Evolutionary conservation across 345 rosid genomes (phyloP).

Genomic region (Salix caprea): DNA sequence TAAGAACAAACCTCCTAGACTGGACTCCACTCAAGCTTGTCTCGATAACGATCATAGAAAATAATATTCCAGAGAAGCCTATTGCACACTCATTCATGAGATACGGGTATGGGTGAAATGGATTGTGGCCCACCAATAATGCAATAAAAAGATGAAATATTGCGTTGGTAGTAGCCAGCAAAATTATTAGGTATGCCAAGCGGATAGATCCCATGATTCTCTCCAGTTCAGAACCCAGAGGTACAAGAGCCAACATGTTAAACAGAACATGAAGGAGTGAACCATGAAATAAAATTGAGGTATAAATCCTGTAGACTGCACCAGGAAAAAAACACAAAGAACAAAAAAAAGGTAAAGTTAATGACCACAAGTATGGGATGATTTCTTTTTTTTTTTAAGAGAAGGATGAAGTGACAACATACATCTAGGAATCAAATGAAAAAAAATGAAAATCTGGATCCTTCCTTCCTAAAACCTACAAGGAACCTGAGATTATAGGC

Average conservation of each 20-base stretch:
- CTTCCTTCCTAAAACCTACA: background rate
- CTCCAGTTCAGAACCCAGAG: conserved; percentile 94
- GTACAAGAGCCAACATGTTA: conserved; percentile 97
- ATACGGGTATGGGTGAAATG: conserved; percentile 35
- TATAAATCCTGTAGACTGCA: conserved; percentile 87
- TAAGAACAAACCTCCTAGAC: conserved; percentile 65
- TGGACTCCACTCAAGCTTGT: conserved; percentile 89
- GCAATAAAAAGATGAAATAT: conserved; percentile 72
- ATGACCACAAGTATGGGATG: background rate
- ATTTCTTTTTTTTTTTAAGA: background rate
- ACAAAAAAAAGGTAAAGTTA: conserved; percentile 4
- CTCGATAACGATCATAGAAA: conserved; percentile 92
- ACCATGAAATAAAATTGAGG: conserved; percentile 77
- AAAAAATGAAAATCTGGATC: background rate
- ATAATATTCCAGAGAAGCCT: conserved; percentile 89
- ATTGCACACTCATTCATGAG: conserved; percentile 80
- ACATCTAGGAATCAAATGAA: background rate
- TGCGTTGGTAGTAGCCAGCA: conserved; percentile 85
- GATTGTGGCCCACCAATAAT: conserved; percentile 56
- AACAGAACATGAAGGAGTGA: conserved; percentile 85
- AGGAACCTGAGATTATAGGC: too few relatives aligned
- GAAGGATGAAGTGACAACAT: background rate
- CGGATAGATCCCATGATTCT: conserved; percentile 96
- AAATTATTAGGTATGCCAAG: conserved; percentile 55
- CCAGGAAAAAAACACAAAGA: background rate